Evolutionary conservation across 2,329 filamentous ascomycete genomes (phyloP), one percentile per base, ranked within the genome.

Genomic region (Trichoderma atroviride): DNA sequence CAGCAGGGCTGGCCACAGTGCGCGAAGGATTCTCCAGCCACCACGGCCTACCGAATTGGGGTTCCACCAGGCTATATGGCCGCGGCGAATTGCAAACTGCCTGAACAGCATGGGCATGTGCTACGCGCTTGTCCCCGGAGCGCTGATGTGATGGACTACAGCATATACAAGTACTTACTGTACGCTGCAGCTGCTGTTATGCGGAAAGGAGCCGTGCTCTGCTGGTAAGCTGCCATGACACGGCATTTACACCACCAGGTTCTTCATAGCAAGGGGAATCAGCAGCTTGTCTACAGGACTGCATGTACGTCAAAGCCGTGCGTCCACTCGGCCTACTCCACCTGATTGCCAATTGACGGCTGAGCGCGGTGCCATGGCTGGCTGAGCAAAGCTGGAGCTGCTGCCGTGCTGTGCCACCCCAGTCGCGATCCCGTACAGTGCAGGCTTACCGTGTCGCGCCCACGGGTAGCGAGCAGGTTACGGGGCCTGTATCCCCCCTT

Each of bases 1-100:
- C 68, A 55, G 22, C 40, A 67, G 60, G 68, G 60, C 68, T 59
- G 27, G 62, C 33, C 37, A 70, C 69, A 67, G 69, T 70, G 69
- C 65, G 69, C 29, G 55, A 59, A 70, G 69, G 69, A 67, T 70
- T 47, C 47, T 52, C 53, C 53, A 29, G 55, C 40, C 53, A 52
- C 52, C 37, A 43, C 22, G 47, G 19, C 27, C 52, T 24, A 24
- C 6, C 22, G 31, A 43, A 40, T 43, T 59, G 31, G 35, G 53
- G 57, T 43, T 43, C 57, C 57, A 66, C 62, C 47, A 43, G 35
- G 35, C 50, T n/a, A 13, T 14, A n/a, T 37, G 43, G 50, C 52
- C 40, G 22, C n/a, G 50, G 58, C 58, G 33, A 43, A 59, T 43
- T 37, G 22, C 47, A 50, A 50, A 5, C 22, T 24, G 47, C 33